Conservation (phyloP, 169 alveolate species). For the Cryptosporidium canis region DNA sequence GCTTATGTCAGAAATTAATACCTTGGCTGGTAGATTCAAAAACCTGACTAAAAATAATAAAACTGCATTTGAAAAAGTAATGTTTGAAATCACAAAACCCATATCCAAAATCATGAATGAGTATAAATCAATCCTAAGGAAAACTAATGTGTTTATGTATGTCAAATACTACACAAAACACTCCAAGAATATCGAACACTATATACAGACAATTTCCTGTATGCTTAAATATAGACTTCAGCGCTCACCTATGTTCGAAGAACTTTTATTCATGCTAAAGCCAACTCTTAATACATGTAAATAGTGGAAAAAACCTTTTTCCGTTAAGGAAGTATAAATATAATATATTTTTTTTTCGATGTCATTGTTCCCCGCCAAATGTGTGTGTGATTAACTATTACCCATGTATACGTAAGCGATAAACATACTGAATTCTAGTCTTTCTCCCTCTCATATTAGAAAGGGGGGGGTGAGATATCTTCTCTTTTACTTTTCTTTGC, state of each 20-base stretch:
- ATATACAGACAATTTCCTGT: constrained; percentile 23
- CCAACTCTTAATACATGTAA: constrained; percentile 3
- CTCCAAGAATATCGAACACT: constrained; percentile 15
- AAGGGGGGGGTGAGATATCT: not conserved
- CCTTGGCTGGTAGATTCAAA: not conserved
- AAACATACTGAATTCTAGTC: not conserved
- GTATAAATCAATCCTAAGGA: constrained; percentile 25
- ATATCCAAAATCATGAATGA: constrained; percentile 13
- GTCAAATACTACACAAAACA: not conserved
- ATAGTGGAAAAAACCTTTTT: not conserved
- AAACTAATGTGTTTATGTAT: not conserved
- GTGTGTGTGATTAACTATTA: not conserved
- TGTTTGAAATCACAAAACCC: constrained; percentile 2
- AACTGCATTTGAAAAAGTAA: not conserved
- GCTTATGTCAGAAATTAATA: constrained; percentile 1
- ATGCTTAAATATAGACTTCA: constrained; percentile 36
- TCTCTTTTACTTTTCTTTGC: not conserved
- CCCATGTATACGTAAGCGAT: constrained; percentile 3
- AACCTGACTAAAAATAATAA: not conserved
- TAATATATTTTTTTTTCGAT: not conserved
- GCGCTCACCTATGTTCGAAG: constrained; percentile 1
- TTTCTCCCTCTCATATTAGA: not conserved
- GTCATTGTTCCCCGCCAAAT: constrained; percentile 2
- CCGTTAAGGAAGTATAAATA: not conserved
- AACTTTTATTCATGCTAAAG: not conserved